Evolutionary conservation across 176 grass and related monocot genomes (phyloP).

Genomic region (Cenchrus americanus): DNA sequence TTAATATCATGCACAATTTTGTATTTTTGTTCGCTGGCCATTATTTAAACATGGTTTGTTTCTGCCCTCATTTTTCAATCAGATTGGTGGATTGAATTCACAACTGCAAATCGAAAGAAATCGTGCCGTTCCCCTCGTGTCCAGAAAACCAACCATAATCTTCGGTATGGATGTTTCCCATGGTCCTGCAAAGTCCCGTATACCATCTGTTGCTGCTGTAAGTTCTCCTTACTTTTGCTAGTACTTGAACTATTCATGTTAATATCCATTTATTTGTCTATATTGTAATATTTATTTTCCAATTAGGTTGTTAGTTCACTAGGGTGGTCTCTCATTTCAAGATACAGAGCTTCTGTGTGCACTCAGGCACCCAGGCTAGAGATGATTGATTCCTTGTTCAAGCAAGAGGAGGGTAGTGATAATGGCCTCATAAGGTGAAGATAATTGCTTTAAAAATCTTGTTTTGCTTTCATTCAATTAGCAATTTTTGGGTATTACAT

Average conservation of each 20-base stretch:
- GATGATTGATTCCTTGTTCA: slow-evolving; percentile 67
- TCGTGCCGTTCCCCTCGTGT: slow-evolving; percentile 50
- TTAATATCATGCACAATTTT: background rate
- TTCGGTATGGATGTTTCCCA: slow-evolving; percentile 82
- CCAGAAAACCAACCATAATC: slow-evolving; percentile 56
- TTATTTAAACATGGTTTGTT: background rate
- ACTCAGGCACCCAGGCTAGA: slow-evolving; percentile 51
- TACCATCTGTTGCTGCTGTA: slow-evolving; percentile 74
- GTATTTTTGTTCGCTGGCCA: background rate
- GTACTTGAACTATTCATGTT: background rate
- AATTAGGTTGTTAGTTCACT: slow-evolving; percentile 73
- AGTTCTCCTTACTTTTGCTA: background rate
- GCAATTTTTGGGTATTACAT: background rate
- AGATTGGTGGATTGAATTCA: slow-evolving; percentile 75
- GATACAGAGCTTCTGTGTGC: slow-evolving; percentile 71
- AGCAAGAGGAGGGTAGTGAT: slow-evolving; percentile 31
- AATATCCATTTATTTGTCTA: background rate
- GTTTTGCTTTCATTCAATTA: background rate
- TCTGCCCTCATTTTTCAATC: background rate
- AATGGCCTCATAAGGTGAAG: slow-evolving; percentile 47
- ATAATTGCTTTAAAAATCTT: background rate
- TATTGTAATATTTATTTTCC: too few species aligned
- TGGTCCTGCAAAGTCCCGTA: slow-evolving; percentile 45
- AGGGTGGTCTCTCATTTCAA: slow-evolving; percentile 66
- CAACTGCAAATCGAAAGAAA: slow-evolving; percentile 50